A percentile compares a stretch with the other conserved stretches of the same genome.
phyloP scores from a whole-genome alignment of 768 basidiomycete species.

The Gelatoporia subvermispora region DNA sequence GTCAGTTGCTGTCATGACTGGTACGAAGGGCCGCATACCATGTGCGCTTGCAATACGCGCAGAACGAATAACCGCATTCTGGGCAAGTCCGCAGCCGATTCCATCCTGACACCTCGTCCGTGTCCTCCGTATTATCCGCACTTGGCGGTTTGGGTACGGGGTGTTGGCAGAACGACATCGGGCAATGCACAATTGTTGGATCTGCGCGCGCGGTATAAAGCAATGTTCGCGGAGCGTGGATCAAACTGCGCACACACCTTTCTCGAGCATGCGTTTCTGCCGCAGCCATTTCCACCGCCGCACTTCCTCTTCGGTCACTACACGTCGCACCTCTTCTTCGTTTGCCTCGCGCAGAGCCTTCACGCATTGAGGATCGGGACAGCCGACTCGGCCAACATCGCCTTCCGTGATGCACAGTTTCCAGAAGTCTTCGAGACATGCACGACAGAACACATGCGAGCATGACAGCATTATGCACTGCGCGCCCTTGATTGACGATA shows the following conservation, averaged over 20 bases:
- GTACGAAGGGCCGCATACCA: constrained; percentile 45
- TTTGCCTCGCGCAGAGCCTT: constrained; percentile 54
- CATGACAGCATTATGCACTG: constrained; percentile 70
- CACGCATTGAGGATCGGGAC: constrained; percentile 78
- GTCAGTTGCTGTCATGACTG: neutral
- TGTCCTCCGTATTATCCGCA: too few relatives aligned
- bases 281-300: constrained; percentile 75
- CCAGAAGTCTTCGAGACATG: constrained; percentile 82
- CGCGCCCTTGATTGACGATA: constrained; percentile 67
- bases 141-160: constrained; percentile 58
- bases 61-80: constrained; percentile 73
- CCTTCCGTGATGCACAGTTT: constrained; percentile 76
- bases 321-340: constrained; percentile 68
- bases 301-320: constrained; percentile 61
- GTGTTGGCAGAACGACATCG: constrained; percentile 75
- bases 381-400: constrained; percentile 68
- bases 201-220: constrained; percentile 30
- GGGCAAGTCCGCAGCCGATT: constrained; percentile 68
- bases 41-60: constrained; percentile 73
- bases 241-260: constrained; percentile 40
- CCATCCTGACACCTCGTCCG: constrained; percentile 66
- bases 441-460: constrained; percentile 77
- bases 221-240: neutral
- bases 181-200: constrained; percentile 77
- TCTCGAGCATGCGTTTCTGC: constrained; percentile 67